These are phyloP conservation scores for Aspergillus baeticus DNA, from an alignment of 495 filamentous ascomycete genomes.

Conservation along the genomic window DNA sequence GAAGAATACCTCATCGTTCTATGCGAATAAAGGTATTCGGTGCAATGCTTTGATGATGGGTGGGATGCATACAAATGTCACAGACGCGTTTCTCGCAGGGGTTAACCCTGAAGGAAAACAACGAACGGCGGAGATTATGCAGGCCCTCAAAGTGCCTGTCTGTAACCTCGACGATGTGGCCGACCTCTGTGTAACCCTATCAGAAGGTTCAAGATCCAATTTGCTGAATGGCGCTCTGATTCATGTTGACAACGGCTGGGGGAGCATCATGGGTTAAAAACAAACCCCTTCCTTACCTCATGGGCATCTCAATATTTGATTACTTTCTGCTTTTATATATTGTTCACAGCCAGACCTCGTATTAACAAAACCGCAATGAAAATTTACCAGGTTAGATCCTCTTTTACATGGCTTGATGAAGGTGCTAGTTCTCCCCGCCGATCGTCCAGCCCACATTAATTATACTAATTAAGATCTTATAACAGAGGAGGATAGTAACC, in stretches of 20 bases:
- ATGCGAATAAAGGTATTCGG: conserved; percentile 56
- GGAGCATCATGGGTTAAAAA: conserved; percentile 28
- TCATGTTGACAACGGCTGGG: conserved; percentile 33
- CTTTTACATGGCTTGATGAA: too few species aligned
- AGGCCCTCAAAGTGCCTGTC: conserved; percentile 21
- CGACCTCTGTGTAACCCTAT: conserved; percentile 29
- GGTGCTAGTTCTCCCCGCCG: too few species aligned
- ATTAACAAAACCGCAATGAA: too few species aligned
- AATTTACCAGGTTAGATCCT: too few species aligned
- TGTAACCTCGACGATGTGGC: conserved; percentile 42
- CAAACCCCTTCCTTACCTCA: too few species aligned
- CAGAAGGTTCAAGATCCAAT: conserved; percentile 25
- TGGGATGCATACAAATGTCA: conserved; percentile 57
- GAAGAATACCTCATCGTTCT: conserved; percentile 61
- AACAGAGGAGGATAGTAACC: too few species aligned
- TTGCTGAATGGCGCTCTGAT: conserved; percentile 36
- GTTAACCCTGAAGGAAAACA: conserved; percentile 46
- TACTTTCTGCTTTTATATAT: too few species aligned
- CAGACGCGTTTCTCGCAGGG: conserved; percentile 43
- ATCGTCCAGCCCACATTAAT: too few species aligned
- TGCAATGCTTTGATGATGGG: conserved; percentile 56
- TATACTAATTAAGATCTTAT: too few species aligned
- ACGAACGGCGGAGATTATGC: conserved; percentile 29
- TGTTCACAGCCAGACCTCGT: too few species aligned
- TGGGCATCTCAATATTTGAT: too few species aligned